Evolutionary conservation across 345 rosid species (phyloP), one percentile per base, ranked within the genome.

Genomic region (Raphanus raphanistrum): DNA sequence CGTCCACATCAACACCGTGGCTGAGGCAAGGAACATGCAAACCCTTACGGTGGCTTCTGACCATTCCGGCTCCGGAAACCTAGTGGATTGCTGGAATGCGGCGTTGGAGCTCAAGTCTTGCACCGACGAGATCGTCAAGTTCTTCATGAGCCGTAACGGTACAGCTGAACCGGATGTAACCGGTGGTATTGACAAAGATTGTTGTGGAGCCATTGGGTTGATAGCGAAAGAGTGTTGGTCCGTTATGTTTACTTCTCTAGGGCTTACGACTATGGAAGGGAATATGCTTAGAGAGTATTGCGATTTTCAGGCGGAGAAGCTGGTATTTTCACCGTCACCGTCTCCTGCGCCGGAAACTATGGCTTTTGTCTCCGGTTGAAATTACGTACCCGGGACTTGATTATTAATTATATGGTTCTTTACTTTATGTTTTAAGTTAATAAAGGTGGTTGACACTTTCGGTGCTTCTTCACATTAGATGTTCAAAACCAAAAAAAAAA

Each of bases 181-280:
- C 2, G 35, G 69, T 36, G 78, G 70, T 1, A 82, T 94, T 0
- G 93, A 88, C 3, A 76, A 81, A 1, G 84, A 68, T 4, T 94
- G 98, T 64, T 94, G 98, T 54, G 81, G 74, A 10, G 88, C 94
- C 59, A 81, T 92, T 73, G 85, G 76, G 10, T 64, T 84, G 32
- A 82, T 90, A 3, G 91, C 79, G 1, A 85, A 70, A 17, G 74
- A 86, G 11, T 94, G 98, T 80, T 92, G 94, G 94, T 93, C 97
- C 9, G 78, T 89, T 1, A 86, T 94, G 97, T 87, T 89, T 28
- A 84, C 88, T 43, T 85, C 96, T 28, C 80, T 89, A 5, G 91
- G 98, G 1, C 90, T 94, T 79, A 85, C 92, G 0, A 26, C 76
- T 0, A 84, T 89, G 80, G 89, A 91, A 84, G 90, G 85, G 5